phyloP scores from a whole-genome alignment of 2,329 filamentous ascomycete species.

The Amauroascus verrucosus region DNA sequence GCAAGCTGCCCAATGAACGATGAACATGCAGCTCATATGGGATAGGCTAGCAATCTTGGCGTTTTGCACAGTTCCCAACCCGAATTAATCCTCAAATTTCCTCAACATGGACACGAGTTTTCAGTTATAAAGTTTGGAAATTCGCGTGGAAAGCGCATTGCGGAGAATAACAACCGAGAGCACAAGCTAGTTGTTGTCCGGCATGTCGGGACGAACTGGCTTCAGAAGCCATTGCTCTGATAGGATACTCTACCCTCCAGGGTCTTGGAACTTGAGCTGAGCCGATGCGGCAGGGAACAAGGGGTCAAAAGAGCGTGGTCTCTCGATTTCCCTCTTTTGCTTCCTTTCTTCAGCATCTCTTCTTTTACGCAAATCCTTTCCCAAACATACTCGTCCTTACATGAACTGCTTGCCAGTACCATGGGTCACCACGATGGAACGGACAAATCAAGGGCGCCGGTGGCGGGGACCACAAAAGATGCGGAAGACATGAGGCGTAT shows the following conservation, averaged over 20 bases:
- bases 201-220: background rate
- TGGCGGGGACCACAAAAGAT: conserved; percentile 16
- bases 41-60: background rate
- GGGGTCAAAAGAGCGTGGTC: background rate
- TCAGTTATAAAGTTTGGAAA: background rate
- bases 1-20: background rate
- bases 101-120: no score
- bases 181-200: background rate
- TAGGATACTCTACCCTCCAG: background rate
- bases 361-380: background rate
- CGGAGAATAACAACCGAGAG: background rate
- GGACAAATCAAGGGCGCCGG: background rate
- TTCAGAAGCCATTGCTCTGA: background rate
- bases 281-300: background rate
- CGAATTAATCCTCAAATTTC: background rate
- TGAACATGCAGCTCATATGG: background rate
- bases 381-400: background rate
- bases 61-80: background rate
- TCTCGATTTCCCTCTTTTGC: background rate
- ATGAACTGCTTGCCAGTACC: background rate
- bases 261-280: no score
- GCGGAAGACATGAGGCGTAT: conserved; percentile 27
- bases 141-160: background rate
- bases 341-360: background rate
- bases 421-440: background rate